These are phyloP conservation scores for Brasilioporus rufonigricans DNA, from an alignment of 768 basidiomycete species.

Conservation along the genomic window DNA sequence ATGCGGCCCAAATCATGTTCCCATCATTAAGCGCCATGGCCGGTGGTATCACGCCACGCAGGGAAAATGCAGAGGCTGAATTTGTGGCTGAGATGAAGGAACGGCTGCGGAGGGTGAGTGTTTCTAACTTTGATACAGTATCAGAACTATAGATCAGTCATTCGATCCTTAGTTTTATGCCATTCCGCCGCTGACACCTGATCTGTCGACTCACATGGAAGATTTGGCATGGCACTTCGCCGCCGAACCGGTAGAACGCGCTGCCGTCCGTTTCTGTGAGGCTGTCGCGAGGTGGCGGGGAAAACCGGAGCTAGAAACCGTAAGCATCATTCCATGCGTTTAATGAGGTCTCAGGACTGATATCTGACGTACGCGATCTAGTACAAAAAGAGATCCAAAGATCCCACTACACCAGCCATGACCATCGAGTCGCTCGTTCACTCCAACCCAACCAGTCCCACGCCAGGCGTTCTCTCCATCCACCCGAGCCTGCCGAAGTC, in stretches of 20 bases:
- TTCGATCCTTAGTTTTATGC: conserved; percentile 64
- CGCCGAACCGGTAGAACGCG: conserved; percentile 77
- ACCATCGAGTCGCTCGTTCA: conserved; percentile 67
- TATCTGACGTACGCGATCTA: conserved; percentile 34
- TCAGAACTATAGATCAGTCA: conserved; percentile 4
- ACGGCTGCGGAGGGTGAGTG: conserved; percentile 62
- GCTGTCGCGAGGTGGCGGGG: conserved; percentile 81
- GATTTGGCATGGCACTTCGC: conserved; percentile 70
- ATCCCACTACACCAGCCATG: conserved; percentile 40
- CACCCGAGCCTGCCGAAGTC: conserved; percentile 19
- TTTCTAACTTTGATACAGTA: background rate
- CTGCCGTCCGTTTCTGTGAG: conserved; percentile 76
- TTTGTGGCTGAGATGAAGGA: conserved; percentile 75
- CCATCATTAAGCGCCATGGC: conserved; percentile 42
- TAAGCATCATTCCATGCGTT: conserved; percentile 29
- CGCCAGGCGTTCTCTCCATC: conserved; percentile 27
- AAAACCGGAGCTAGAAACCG: conserved; percentile 80
- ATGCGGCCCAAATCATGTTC: conserved; percentile 70
- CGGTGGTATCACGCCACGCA: conserved; percentile 28
- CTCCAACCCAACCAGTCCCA: conserved; percentile 65
- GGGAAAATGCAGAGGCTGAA: conserved; percentile 61
- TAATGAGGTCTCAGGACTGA: conserved; percentile 1
- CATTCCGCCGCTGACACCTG: conserved; percentile 66
- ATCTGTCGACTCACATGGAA: conserved; percentile 79
- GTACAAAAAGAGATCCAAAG: conserved; percentile 55